Conservation (phyloP, 352 stramenopile species). For the Phytophthora citricola region DNA sequence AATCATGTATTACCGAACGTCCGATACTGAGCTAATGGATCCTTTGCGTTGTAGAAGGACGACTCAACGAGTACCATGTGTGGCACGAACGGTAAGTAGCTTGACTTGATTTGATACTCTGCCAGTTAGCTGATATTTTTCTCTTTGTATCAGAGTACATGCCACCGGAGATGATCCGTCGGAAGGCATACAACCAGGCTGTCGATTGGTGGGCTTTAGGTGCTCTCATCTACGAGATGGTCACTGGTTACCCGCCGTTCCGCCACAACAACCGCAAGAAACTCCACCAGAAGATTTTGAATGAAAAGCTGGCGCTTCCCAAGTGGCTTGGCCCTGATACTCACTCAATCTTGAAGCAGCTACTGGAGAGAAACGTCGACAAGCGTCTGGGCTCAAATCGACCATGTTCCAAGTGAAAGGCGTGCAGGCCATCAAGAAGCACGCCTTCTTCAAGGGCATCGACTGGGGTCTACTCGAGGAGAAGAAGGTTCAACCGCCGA, state of each 20-base stretch:
- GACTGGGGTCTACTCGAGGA: conserved; percentile 95
- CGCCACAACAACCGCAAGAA: conserved; percentile 88
- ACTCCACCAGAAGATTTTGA: conserved; percentile 88
- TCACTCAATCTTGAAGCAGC: conserved; percentile 96
- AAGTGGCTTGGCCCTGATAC: conserved; percentile 87
- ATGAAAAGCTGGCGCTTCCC: conserved; percentile 81
- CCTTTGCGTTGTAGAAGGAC: conserved; percentile 49
- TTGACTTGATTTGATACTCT: no score
- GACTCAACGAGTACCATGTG: conserved; percentile 86
- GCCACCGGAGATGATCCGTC: conserved; percentile 87
- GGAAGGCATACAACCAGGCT: conserved; percentile 85
- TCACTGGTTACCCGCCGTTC: conserved; percentile 85
- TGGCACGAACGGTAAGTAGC: conserved; percentile 68
- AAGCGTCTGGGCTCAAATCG: conserved; percentile 95
- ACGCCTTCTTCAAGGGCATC: conserved; percentile 94
- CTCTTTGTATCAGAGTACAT: conserved; percentile 73
- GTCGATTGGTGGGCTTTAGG: conserved; percentile 90
- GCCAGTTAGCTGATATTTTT: conserved; percentile 9
- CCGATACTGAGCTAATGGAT: conserved; percentile 15
- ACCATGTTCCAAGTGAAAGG: conserved; percentile 99
- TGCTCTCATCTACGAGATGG: conserved; percentile 89
- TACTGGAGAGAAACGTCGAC: conserved; percentile 96
- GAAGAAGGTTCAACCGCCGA: conserved; percentile 91
- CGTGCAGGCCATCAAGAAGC: conserved; percentile 96
- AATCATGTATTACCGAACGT: neutral